Evolutionary conservation across 2,329 filamentous ascomycete genomes (phyloP).

Genomic region (Plenodomus lindquistii): DNA sequence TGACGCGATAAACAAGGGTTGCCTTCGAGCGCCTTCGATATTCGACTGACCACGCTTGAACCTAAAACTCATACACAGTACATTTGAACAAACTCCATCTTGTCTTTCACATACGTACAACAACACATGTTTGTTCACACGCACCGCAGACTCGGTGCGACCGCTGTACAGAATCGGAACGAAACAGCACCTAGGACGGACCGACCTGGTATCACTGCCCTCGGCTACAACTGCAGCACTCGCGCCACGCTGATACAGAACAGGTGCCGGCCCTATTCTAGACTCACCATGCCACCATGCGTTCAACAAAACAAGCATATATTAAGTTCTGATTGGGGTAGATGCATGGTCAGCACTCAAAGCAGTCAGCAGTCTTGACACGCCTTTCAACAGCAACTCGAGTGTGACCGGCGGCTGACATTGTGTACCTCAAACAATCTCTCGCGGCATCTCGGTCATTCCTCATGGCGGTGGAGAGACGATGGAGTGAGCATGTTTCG

Average conservation of each 20-base stretch:
- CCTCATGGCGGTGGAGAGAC: conserved; percentile 17
- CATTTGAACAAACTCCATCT: no score
- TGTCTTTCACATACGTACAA: no score
- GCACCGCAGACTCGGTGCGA: no score
- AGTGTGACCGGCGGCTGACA: conserved; percentile 7
- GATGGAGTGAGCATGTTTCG: conserved; percentile 29
- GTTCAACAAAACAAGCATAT: not conserved
- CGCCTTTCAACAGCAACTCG: conserved; percentile 1
- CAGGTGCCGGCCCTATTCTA: conserved; percentile 3
- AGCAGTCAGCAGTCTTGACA: conserved; percentile 22
- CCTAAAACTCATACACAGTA: no score
- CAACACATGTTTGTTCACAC: no score
- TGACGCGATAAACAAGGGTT: no score
- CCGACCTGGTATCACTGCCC: conserved; percentile 4
- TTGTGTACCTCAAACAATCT: conserved; percentile 13
- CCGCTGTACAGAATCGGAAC: not conserved
- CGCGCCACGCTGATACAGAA: conserved; percentile 12
- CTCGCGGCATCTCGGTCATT: conserved; percentile 11
- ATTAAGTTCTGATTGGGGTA: conserved; percentile 23
- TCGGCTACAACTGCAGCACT: not conserved
- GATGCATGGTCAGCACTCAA: conserved; percentile 23
- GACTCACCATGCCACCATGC: conserved; percentile 9
- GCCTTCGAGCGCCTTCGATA: no score
- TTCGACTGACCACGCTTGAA: no score
- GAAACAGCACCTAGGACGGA: not conserved